These are phyloP conservation scores for Fusarium mexicanum DNA, from an alignment of 2,329 filamentous ascomycete species.

Conservation along the genomic window DNA sequence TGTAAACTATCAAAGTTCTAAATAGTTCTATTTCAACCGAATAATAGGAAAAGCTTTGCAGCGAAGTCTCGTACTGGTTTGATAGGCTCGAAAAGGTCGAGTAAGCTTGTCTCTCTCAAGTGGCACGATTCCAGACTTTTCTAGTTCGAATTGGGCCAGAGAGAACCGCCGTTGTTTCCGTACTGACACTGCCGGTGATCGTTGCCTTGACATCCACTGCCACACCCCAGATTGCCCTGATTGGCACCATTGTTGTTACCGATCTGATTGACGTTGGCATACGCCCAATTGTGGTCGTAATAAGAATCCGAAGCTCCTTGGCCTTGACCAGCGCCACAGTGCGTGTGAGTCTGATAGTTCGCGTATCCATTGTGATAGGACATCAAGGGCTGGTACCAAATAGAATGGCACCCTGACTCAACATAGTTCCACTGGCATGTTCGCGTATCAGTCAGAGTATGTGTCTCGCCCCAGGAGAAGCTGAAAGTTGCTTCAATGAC, in stretches of 20 bases:
- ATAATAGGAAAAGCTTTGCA: no score
- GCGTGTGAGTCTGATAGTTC: background rate
- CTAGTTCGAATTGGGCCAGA: background rate
- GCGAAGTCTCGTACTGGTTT: accelerated
- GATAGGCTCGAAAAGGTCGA: background rate
- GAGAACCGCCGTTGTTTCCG: background rate
- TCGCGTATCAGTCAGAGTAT: background rate
- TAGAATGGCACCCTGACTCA: background rate
- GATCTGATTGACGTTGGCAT: background rate
- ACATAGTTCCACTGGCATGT: background rate
- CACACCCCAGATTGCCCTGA: background rate
- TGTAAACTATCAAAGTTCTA: accelerated
- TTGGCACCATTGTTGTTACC: background rate
- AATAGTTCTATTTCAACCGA: no score
- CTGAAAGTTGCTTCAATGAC: background rate
- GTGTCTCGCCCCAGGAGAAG: background rate
- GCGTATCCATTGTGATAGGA: background rate
- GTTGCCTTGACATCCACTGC: background rate
- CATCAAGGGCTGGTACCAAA: background rate
- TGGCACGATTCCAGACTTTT: background rate
- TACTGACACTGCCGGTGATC: background rate
- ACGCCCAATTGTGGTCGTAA: background rate
- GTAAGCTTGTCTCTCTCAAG: background rate
- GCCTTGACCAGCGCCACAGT: background rate
- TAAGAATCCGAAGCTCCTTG: background rate